phyloP scores from a whole-genome alignment of 305 asterid genomes.

The Solanum hybrid region DNA sequence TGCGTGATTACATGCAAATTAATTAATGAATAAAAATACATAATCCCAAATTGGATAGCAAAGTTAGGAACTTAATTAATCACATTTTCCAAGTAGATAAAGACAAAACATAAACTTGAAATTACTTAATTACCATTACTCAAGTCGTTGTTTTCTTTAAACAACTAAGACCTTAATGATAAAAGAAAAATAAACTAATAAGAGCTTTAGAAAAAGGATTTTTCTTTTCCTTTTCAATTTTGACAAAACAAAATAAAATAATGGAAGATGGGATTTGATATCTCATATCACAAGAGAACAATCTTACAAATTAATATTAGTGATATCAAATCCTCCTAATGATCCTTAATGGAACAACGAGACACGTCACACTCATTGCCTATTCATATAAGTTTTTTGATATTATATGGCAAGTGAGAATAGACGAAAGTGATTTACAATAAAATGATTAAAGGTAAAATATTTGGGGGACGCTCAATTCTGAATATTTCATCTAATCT shows the following conservation, averaged over 20 bases:
- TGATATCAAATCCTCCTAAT: neutral
- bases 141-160: neutral
- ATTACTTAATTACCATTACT: neutral
- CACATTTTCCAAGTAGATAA: neutral
- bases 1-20: constrained; percentile 7
- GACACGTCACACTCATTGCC: neutral
- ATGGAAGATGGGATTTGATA: neutral
- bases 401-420: neutral
- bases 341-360: neutral
- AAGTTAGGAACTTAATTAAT: neutral
- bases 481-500: too few relatives aligned
- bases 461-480: too few relatives aligned
- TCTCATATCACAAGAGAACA: neutral
- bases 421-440: neutral
- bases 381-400: neutral
- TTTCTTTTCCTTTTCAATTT: neutral
- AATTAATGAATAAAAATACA: neutral
- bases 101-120: neutral
- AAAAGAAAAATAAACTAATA: neutral
- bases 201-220: neutral
- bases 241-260: neutral
- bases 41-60: neutral
- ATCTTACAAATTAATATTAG: neutral
- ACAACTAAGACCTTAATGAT: neutral
- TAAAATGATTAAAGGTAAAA: neutral